Base-by-base conservation (phyloP, 2,329 filamentous ascomycete genomes). In the Tolypocladium tropicale region DNA sequence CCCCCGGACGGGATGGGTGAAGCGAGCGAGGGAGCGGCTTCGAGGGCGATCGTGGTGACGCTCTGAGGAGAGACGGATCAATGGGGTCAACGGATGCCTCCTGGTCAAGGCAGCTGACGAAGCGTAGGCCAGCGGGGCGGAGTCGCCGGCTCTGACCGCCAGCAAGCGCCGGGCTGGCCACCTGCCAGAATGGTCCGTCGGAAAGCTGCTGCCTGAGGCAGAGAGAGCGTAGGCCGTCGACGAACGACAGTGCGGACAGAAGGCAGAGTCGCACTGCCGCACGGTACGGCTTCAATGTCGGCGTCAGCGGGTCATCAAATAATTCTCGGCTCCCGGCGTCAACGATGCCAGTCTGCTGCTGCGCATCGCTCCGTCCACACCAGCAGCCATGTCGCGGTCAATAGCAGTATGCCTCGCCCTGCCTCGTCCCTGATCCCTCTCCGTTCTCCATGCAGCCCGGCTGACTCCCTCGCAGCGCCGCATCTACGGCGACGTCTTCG, bases 401-500 rank as follows among this genome's bases (percentile, higher is more conserved):
- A 55, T 67, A 61, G 69, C 68, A 49, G 69, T 70, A 62, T 56
- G 61, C 43, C 3, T n/a, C 25, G 18, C n/a, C 28, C 30, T 3
- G 6, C n/a, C 23, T 18, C 4, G 3, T 10, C 14, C 46, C 21
- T 23, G 18, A 14, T 36, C 33, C 14, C 7, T 14, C 21, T 1
- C 33, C n/a, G n/a, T n/a, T n/a, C n/a, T 25, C 37, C 25, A 28
- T 25, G 25, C 21, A 3, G 9, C n/a, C 21, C 36, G 21, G 43
- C 33, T 52, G 32, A 37, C 37, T 16, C 3, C 4, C 14, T 7
- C 25, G 3, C 53, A 74, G 72, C 66, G 67, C 60, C 69, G 67
- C 57, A 65, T 72, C 51, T 73, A 72, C 63, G 62, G 65, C 53
- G 70, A 72, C 56, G 69, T 66, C 60, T 69, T 74, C 55, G 72